Percentiles rank a stretch among this genome's conserved stretches.
Evolutionary conservation across 2,329 filamentous ascomycete species (phyloP).

Genomic region (Clarireedia paspali): DNA sequence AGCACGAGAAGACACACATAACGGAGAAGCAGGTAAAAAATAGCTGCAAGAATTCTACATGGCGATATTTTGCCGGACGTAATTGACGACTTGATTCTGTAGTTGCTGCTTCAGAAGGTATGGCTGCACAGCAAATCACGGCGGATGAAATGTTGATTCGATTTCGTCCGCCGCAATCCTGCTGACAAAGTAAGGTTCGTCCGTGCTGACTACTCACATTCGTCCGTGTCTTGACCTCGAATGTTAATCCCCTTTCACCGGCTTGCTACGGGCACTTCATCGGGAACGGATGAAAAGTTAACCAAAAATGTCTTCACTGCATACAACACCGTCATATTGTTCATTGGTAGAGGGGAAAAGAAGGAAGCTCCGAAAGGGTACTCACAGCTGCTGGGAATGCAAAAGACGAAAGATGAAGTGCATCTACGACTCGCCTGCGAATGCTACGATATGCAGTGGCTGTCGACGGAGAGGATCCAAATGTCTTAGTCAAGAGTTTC

Average conservation of each 20-base stretch:
- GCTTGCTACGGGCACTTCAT: too few species aligned
- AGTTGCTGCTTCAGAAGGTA: background rate
- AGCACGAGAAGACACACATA: too few species aligned
- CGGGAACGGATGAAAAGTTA: too few species aligned
- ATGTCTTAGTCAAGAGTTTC: slow-evolving; percentile 27
- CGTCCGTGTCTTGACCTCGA: too few species aligned
- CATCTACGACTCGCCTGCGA: slow-evolving; percentile 31
- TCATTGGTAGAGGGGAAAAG: background rate
- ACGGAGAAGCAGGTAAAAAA: too few species aligned
- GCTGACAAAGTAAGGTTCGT: too few species aligned
- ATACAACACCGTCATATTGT: background rate
- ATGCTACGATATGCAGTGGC: slow-evolving; percentile 35
- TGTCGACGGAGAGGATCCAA: slow-evolving; percentile 36
- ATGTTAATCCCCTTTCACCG: too few species aligned
- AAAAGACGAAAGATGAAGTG: slow-evolving; percentile 43
- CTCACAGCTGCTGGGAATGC: slow-evolving; percentile 51
- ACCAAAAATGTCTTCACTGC: background rate
- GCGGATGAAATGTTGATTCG: background rate
- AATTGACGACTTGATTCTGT: background rate
- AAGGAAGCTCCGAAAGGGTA: slow-evolving; percentile 36
- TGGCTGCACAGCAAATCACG: background rate
- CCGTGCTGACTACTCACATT: too few species aligned
- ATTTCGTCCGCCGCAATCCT: background rate
- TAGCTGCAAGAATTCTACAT: too few species aligned
- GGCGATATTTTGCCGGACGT: too few species aligned